phyloP scores from a whole-genome alignment of 2,329 filamentous ascomycete genomes.

The Colletotrichum sp. region DNA sequence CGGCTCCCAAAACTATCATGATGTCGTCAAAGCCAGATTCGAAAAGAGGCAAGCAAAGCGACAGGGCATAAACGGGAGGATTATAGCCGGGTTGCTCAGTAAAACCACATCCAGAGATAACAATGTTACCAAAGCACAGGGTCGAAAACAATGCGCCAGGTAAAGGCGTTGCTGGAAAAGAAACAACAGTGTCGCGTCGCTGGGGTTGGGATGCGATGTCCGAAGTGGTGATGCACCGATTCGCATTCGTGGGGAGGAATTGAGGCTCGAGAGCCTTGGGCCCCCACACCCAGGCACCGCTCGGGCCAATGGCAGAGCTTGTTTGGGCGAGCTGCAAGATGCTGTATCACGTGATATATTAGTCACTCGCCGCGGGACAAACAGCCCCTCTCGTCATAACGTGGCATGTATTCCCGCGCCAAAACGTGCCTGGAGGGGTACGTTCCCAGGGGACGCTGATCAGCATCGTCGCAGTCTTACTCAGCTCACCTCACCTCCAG shows the following conservation, averaged over 20 bases:
- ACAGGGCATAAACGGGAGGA: constrained; percentile 11
- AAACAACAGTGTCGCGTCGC: constrained; percentile 18
- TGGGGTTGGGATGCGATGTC: constrained; percentile 18
- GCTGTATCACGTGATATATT: not conserved
- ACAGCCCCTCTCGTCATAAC: constrained; percentile 3
- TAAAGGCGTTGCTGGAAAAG: not conserved
- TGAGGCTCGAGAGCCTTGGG: constrained; percentile 16
- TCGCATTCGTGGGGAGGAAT: constrained; percentile 19
- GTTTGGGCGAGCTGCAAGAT: not conserved
- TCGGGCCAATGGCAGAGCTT: constrained; percentile 12
- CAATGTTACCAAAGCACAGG: constrained; percentile 1
- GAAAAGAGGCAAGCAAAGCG: constrained; percentile 14
- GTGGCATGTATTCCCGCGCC: not conserved
- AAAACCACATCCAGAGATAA: constrained; percentile 8
- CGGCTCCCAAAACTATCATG: constrained; percentile 44
- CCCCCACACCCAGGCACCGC: constrained; percentile 4
- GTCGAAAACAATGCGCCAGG: constrained; percentile 17
- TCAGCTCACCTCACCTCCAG: not conserved
- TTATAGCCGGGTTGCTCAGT: constrained; percentile 6
- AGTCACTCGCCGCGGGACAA: not conserved
- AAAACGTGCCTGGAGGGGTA: constrained; percentile 3
- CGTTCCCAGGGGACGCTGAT: not conserved
- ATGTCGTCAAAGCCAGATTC: constrained; percentile 33
- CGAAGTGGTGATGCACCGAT: constrained; percentile 19
- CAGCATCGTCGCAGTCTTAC: not conserved